These are phyloP conservation scores for Fraxinus baroniana DNA, from an alignment of 305 asterid species.

Conservation along the genomic window DNA sequence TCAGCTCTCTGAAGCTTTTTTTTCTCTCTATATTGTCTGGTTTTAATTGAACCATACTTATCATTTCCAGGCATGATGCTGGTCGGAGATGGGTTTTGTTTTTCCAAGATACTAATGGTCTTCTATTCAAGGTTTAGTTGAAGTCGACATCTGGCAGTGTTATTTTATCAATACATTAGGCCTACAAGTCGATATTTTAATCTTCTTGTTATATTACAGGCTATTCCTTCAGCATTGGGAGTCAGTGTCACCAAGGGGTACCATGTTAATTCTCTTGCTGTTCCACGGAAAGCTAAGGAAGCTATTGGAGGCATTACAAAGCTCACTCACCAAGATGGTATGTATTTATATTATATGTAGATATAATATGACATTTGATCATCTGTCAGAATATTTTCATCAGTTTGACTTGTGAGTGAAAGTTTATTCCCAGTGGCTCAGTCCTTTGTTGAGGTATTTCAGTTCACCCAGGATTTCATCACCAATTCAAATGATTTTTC, in stretches of 20 bases:
- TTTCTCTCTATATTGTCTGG: conserved; percentile 4
- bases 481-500: conserved; percentile 7
- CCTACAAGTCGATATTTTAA: conserved; percentile 3
- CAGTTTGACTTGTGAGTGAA: conserved; percentile 14
- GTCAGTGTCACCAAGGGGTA: conserved; percentile 80
- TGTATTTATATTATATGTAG: conserved; percentile 19
- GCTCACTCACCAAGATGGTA: conserved; percentile 92
- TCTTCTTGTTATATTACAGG: conserved; percentile 44
- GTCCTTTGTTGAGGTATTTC: conserved; percentile 3
- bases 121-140: conserved; percentile 80
- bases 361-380: conserved; percentile 11
- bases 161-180: conserved; percentile 14
- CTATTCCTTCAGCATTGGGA: conserved; percentile 90
- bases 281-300: conserved; percentile 99
- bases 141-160: conserved; percentile 9
- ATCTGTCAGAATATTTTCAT: background rate
- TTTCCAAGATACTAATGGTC: conserved; percentile 98
- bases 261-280: conserved; percentile 98
- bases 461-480: conserved; percentile 11
- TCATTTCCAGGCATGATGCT: conserved; percentile 62
- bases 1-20: conserved; percentile 7
- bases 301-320: conserved; percentile 97
- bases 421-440: background rate
- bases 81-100: conserved; percentile 94
- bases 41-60: conserved; percentile 20